Evolutionary conservation across 2,329 filamentous ascomycete genomes (phyloP), one percentile per base, ranked within the genome.

Genomic region (Fusarium multiceps): DNA sequence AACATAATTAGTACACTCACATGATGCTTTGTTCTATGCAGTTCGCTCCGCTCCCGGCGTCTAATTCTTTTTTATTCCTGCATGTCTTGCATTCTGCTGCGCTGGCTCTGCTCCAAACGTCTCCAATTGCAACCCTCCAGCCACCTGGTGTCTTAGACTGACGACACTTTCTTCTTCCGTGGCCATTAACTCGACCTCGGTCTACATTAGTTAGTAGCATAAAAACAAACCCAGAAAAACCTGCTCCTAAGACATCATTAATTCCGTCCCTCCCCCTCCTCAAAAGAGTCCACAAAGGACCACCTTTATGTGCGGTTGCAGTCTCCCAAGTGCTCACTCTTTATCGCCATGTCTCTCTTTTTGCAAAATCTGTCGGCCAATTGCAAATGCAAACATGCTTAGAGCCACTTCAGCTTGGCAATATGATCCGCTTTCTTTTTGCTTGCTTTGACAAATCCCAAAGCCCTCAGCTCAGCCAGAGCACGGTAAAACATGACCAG

Each of bases 371-470:
- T 58, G 47, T 65, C 46, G 27, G 34, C 59, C 53, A 48, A 55
- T 53, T 67, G 43, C 47, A 56, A 53, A 27, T 58, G 60, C 55
- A 63, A 59, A 53, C 49, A 40, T 63, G 59, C 49, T 60, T 64
- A 88, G 66, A 96, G 82, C 73, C 95, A 96, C 78, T 92, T 94
- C 89, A 94, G 85, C 83, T 98, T 98, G 41, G 93, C 90, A 72
- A 98, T 83, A 80, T 98, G 95, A 78, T 98, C 96, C 25, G 90
- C 89, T 84, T 97, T 97, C 84, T 94, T 97, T 81, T 91, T 92
- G 76, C 92, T 98, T 66, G 87, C 86, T 82, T 96, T 98, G 66
- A 98, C 87, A 80, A 98, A 91, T 10, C 96, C 96, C 75, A 99
- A 84, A 56, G 90, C 88, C 78, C 90, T 91, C 78, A 99, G 80